Percentiles rank a stretch among this genome's conserved stretches.
phyloP scores from a whole-genome alignment of 2,329 filamentous ascomycete genomes.

The Aureobasidium vineae region DNA sequence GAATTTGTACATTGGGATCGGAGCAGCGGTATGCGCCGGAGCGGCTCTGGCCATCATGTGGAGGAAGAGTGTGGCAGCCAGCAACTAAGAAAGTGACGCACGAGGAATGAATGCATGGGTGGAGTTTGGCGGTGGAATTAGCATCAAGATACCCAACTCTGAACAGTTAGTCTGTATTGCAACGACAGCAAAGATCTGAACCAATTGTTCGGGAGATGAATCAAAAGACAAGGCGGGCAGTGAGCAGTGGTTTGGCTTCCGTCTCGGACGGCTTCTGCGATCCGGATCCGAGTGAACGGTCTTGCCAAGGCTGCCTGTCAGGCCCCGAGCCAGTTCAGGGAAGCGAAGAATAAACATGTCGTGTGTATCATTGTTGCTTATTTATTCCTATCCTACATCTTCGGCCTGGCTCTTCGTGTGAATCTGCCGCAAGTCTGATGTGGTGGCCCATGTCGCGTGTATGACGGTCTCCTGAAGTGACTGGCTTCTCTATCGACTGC shows the following conservation, averaged over 20 bases:
- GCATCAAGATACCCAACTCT: conserved; percentile 26
- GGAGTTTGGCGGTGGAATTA: conserved; percentile 17
- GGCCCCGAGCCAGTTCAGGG: conserved; percentile 14
- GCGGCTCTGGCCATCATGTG: conserved; percentile 61
- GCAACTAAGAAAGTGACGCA: conserved; percentile 1
- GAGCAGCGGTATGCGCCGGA: conserved; percentile 62
- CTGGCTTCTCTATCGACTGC: conserved; percentile 19
- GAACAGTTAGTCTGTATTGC: background rate
- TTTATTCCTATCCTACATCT: conserved; percentile 16
- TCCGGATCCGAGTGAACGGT: conserved; percentile 10
- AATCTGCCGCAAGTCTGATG: conserved; percentile 2
- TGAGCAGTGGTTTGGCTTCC: background rate
- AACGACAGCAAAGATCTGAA: background rate
- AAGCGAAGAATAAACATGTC: conserved; percentile 24
- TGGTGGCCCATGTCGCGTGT: conserved; percentile 16
- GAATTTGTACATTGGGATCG: conserved; percentile 79
- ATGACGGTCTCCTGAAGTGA: conserved; percentile 22
- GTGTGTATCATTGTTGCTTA: background rate
- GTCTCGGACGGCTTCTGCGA: background rate
- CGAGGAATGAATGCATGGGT: background rate
- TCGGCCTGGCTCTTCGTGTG: background rate
- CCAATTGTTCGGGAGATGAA: background rate
- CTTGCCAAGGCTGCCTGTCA: conserved; percentile 15
- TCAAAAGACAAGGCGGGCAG: background rate
- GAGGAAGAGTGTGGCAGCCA: conserved; percentile 41